Evolutionary conservation across 2,329 filamentous ascomycete genomes (phyloP).

Genomic region (Fonsecaea nubica): DNA sequence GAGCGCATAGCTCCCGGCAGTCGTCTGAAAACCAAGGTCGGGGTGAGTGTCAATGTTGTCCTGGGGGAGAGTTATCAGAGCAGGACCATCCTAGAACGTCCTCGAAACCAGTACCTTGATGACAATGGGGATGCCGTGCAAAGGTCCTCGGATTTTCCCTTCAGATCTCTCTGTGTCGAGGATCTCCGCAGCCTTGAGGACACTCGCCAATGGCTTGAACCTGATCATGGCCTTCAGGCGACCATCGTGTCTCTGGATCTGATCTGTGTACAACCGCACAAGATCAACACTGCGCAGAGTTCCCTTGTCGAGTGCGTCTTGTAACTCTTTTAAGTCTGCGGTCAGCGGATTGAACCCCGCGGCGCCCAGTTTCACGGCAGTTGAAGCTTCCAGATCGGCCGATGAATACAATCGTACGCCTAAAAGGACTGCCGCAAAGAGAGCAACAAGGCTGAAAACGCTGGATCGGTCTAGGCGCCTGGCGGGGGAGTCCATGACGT

Average conservation of each 20-base stretch:
- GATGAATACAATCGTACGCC: neutral
- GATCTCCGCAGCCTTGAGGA: constrained; percentile 64
- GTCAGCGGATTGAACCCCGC: neutral
- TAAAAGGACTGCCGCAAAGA: neutral
- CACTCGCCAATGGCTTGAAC: constrained; percentile 38
- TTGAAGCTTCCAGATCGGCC: neutral
- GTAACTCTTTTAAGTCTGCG: neutral
- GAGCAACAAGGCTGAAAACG: neutral
- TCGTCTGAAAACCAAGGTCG: constrained; percentile 36
- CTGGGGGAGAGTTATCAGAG: neutral
- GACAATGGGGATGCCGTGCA: constrained; percentile 77
- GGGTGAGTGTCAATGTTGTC: constrained; percentile 5
- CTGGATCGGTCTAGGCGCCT: neutral
- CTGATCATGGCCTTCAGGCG: constrained; percentile 1
- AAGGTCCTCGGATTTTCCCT: constrained; percentile 65
- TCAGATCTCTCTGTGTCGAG: constrained; percentile 66
- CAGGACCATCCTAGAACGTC: neutral
- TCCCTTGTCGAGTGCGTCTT: neutral
- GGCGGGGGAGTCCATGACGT: neutral
- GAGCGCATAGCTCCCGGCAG: constrained; percentile 37
- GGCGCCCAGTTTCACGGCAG: neutral
- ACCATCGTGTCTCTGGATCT: neutral
- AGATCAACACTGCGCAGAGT: constrained; percentile 2
- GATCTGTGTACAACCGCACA: neutral
- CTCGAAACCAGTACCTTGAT: constrained; percentile 58